Evolutionary conservation across 139 green algal genomes (phyloP).

Genomic region (Chlamydomonas incerta): DNA sequence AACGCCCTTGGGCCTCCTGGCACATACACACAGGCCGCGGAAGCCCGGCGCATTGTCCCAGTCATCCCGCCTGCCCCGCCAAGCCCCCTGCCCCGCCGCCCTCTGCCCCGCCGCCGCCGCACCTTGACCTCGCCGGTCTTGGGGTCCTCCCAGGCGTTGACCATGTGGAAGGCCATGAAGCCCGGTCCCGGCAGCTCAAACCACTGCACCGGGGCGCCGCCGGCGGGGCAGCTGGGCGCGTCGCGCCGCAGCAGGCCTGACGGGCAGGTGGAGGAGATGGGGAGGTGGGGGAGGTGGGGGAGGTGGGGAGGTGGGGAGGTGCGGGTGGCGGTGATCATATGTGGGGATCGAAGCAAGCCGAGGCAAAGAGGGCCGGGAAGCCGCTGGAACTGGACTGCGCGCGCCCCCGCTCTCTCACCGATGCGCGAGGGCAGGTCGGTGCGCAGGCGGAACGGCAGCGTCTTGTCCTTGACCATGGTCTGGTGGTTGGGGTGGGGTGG

Average conservation of each 20-base stretch:
- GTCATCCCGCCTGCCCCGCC: no score
- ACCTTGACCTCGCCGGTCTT: constrained; percentile 41
- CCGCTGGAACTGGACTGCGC: no score
- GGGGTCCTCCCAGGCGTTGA: constrained; percentile 73
- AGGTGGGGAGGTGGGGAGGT: background rate
- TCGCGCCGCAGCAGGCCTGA: constrained; percentile 62
- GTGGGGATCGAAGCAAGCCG: no score
- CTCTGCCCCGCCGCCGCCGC: background rate
- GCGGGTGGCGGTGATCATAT: no score
- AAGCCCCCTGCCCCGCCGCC: no score
- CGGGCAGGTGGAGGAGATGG: background rate
- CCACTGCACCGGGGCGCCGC: constrained; percentile 61
- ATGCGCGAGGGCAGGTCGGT: constrained; percentile 53
- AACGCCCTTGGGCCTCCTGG: no score
- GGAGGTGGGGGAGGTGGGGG: background rate
- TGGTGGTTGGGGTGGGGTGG: constrained; percentile 12
- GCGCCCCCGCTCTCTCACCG: no score
- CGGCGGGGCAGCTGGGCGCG: constrained; percentile 12
- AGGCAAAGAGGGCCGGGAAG: no score
- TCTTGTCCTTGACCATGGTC: constrained; percentile 72
- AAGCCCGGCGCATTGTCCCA: no score
- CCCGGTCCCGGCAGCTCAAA: constrained; percentile 57
- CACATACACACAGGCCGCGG: no score
- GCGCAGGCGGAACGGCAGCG: constrained; percentile 70
- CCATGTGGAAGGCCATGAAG: constrained; percentile 67